These are phyloP conservation scores for Schoenoplectus triqueter DNA, from an alignment of 202 grass and related monocot genomes.

Conservation along the genomic window DNA sequence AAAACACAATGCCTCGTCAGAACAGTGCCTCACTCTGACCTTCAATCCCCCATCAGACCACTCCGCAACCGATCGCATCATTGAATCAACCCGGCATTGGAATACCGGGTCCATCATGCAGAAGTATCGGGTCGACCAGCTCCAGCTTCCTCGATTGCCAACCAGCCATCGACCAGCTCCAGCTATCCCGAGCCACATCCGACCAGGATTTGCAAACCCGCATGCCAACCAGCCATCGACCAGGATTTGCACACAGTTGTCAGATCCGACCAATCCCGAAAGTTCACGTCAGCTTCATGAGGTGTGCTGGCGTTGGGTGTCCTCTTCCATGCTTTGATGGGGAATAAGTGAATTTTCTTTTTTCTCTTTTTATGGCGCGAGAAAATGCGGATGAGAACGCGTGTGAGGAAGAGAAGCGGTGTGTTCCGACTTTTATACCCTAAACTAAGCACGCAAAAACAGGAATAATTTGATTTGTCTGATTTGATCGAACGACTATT, in stretches of 20 bases:
- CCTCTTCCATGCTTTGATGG: slow-evolving; percentile 25
- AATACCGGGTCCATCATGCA: slow-evolving; percentile 90
- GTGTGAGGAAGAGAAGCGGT: not conserved
- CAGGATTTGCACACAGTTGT: slow-evolving; percentile 59
- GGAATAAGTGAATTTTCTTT: not conserved
- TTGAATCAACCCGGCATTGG: slow-evolving; percentile 73
- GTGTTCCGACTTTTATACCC: not conserved
- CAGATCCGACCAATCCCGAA: slow-evolving; percentile 74
- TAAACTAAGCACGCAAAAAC: not conserved
- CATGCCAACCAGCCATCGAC: slow-evolving; percentile 69
- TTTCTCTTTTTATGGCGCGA: not conserved
- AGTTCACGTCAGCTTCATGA: not conserved
- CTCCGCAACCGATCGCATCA: slow-evolving; percentile 68
- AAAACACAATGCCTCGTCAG: slow-evolving; percentile 63
- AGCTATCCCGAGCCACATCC: slow-evolving; percentile 53
- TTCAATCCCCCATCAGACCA: slow-evolving; percentile 53
- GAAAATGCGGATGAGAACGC: not conserved
- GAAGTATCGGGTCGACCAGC: slow-evolving; percentile 42
- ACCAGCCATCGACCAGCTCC: too few relatives aligned
- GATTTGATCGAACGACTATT: not conserved
- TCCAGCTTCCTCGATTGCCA: slow-evolving; percentile 44
- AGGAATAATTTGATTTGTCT: not conserved
- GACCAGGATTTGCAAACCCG: slow-evolving; percentile 73
- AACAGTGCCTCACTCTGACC: slow-evolving; percentile 71
- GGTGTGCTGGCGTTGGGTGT: not conserved